Percentiles rank a stretch among this genome's conserved stretches.
Evolutionary conservation across 78 protist genomes (phyloP).

Genomic region (Dictyostelium discoideum): DNA sequence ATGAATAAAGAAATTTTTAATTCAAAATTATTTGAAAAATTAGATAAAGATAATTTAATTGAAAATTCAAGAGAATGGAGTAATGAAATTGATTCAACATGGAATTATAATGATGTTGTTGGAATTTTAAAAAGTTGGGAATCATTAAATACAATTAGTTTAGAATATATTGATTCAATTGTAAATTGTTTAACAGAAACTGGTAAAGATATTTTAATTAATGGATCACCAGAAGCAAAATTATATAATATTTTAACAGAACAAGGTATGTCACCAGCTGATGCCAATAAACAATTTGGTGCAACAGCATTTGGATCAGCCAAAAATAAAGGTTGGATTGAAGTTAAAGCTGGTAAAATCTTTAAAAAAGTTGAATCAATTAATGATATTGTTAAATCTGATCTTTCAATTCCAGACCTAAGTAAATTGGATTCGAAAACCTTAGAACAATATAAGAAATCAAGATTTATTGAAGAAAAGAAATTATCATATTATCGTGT

Average conservation of each 20-base stretch:
- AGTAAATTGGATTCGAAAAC: background rate
- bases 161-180: conserved; percentile 26
- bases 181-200: background rate
- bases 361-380: conserved; percentile 12
- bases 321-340: conserved; percentile 47
- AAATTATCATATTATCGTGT: conserved; percentile 27
- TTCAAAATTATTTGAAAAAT: conserved; percentile 11
- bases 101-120: conserved; percentile 61
- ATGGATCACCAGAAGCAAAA: conserved; percentile 78
- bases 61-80: conserved; percentile 46
- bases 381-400: conserved; percentile 17
- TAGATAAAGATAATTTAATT: conserved; percentile 29
- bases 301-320: conserved; percentile 78
- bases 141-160: conserved; percentile 18
- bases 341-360: conserved; percentile 35
- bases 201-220: conserved; percentile 33
- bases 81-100: background rate
- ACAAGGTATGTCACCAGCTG: conserved; percentile 36
- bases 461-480: conserved; percentile 45
- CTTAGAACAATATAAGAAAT: background rate
- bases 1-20: conserved; percentile 42
- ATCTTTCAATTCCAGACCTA: background rate
- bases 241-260: conserved; percentile 16
- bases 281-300: conserved; percentile 58
- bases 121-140: conserved; percentile 67